phyloP scores from a whole-genome alignment of 163 green algal species.

The Volvox carteri region DNA sequence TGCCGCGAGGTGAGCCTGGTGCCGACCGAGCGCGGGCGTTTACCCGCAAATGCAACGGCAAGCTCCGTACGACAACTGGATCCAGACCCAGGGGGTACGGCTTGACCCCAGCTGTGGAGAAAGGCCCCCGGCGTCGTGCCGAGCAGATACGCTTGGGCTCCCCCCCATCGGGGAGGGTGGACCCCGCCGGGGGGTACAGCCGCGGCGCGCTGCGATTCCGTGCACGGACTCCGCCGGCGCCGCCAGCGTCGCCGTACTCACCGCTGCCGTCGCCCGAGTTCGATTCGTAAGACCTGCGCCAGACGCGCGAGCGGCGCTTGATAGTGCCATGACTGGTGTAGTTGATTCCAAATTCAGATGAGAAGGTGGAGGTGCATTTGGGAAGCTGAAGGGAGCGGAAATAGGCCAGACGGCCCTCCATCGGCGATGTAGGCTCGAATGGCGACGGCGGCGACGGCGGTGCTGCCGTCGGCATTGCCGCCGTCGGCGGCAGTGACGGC shows the following conservation, averaged over 20 bases:
- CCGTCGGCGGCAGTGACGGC: background rate
- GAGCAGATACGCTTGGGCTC: conserved; percentile 32
- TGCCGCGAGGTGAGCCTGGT: conserved; percentile 6
- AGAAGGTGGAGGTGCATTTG: background rate
- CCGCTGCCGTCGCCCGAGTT: background rate
- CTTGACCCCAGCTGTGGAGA: conserved; percentile 12
- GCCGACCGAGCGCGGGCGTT: background rate
- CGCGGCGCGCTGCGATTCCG: background rate
- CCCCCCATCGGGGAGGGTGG: background rate
- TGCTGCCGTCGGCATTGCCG: background rate
- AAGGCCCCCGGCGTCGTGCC: background rate
- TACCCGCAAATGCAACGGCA: background rate
- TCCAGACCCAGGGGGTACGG: conserved; percentile 36
- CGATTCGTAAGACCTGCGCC: background rate
- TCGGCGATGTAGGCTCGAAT: background rate
- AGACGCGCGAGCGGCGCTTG: background rate
- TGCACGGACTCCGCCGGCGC: background rate
- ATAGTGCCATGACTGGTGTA: background rate
- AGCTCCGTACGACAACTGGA: conserved; percentile 5
- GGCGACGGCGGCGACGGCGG: background rate
- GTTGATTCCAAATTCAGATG: background rate
- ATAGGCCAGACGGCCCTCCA: background rate
- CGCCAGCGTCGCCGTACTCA: background rate
- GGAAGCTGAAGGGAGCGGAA: background rate
- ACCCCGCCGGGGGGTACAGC: conserved; percentile 1